These are phyloP conservation scores for Dryadomyces sulphureus DNA, from an alignment of 2,329 filamentous ascomycete genomes.

Conservation along the genomic window DNA sequence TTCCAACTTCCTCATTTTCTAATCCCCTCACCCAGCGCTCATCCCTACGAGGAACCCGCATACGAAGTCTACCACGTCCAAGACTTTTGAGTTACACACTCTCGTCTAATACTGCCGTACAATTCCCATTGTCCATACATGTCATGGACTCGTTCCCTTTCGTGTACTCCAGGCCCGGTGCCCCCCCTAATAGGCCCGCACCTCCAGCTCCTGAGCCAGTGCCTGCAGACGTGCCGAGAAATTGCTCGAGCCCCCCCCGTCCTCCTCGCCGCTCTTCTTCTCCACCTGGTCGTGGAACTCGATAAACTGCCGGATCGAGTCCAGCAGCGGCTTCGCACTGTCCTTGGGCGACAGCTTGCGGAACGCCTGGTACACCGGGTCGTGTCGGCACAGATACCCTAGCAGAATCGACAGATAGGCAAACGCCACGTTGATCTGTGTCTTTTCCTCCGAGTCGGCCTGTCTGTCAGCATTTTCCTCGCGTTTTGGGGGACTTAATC, in stretches of 20 bases:
- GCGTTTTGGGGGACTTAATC: too few species aligned
- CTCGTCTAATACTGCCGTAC: not conserved
- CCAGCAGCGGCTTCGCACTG: constrained; percentile 29
- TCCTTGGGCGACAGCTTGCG: constrained; percentile 25
- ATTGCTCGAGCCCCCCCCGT: constrained; percentile 16
- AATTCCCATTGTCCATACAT: not conserved
- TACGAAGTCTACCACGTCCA: constrained; percentile 34
- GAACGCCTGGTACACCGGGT: constrained; percentile 28
- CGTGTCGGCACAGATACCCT: constrained; percentile 58
- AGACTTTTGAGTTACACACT: constrained; percentile 21
- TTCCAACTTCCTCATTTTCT: not conserved
- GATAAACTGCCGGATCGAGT: constrained; percentile 41
- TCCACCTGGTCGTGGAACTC: constrained; percentile 34
- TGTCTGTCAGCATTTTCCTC: constrained; percentile 17
- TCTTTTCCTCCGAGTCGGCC: constrained; percentile 60
- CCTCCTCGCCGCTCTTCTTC: constrained; percentile 20
- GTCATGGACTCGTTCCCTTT: not conserved
- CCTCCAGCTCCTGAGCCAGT: constrained; percentile 23
- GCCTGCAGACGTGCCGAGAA: constrained; percentile 24
- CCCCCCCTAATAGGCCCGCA: constrained; percentile 2
- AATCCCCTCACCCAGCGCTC: constrained; percentile 20
- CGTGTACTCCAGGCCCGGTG: not conserved
- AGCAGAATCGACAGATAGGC: constrained; percentile 78
- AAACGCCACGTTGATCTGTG: constrained; percentile 66
- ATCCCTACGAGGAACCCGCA: constrained; percentile 37